Evolutionary conservation across 1,284 basidiomycete species (phyloP).

Genomic region (Retiboletus flavoniger): DNA sequence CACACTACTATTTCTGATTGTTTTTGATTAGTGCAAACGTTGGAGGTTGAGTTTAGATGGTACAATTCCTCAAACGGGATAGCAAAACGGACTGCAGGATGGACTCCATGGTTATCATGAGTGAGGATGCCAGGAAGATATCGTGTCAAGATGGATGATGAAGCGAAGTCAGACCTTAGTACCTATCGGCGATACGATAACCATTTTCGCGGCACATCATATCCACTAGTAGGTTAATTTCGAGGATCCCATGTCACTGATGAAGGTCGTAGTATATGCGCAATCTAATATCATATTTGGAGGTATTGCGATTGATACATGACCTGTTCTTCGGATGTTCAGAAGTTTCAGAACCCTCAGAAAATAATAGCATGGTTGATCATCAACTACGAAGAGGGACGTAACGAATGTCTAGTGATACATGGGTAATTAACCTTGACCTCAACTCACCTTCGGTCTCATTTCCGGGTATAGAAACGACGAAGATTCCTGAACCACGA

Average conservation of each 20-base stretch:
- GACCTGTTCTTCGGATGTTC: not conserved
- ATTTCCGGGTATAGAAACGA: not conserved
- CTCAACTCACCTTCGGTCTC: not conserved
- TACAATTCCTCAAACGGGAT: not conserved
- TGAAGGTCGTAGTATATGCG: not conserved
- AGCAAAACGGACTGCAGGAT: not conserved
- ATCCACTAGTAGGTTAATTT: not conserved
- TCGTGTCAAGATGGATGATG: not conserved
- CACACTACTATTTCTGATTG: slow-evolving; percentile 44
- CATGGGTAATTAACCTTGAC: not conserved
- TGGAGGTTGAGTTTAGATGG: not conserved
- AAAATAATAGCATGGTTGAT: not conserved
- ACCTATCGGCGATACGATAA: not conserved
- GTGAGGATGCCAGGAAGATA: not conserved
- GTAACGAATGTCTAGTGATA: not conserved
- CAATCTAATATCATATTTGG: not conserved
- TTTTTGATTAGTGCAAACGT: slow-evolving; percentile 32
- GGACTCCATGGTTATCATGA: not conserved
- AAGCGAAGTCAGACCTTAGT: not conserved
- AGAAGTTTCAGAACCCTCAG: not conserved
- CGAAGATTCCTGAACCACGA: not conserved
- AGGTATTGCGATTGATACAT: not conserved
- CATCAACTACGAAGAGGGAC: not conserved
- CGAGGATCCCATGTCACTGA: not conserved
- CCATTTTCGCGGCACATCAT: not conserved